Percentiles rank a stretch among this genome's conserved stretches.
Evolutionary conservation across 139 green algal genomes (phyloP).

Genomic region (Tetradesmus obliquus): DNA sequence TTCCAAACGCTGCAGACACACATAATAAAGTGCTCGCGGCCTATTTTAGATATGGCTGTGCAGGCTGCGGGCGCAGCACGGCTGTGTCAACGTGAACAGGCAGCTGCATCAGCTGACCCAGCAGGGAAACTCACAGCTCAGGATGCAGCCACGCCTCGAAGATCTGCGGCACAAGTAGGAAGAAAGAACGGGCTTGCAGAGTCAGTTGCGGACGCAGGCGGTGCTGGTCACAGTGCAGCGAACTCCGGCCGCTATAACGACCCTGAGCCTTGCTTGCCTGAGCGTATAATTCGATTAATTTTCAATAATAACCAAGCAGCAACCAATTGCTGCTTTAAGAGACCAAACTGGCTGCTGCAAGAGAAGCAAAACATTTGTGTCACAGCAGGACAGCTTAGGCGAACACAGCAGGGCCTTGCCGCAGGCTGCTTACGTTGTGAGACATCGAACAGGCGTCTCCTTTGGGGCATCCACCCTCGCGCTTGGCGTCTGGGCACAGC

Average conservation of each 20-base stretch:
- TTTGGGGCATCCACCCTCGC: conserved; percentile 50
- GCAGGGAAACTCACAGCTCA: background rate
- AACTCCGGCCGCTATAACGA: too few relatives aligned
- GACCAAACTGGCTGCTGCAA: too few relatives aligned
- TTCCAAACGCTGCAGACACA: too few relatives aligned
- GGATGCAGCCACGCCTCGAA: conserved; percentile 9
- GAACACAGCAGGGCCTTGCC: background rate
- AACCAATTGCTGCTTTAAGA: too few relatives aligned
- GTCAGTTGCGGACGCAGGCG: too few relatives aligned
- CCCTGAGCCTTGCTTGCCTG: too few relatives aligned
- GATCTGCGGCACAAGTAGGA: conserved; percentile 34
- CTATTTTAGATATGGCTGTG: too few relatives aligned
- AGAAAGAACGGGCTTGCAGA: too few relatives aligned
- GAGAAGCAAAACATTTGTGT: too few relatives aligned
- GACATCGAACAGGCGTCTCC: conserved; percentile 52
- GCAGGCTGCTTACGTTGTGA: conserved; percentile 73
- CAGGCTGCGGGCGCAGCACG: background rate
- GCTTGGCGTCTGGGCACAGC: conserved; percentile 33
- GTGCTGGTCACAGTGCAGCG: background rate
- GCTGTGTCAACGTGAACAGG: background rate
- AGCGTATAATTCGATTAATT: background rate
- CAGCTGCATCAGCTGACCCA: background rate
- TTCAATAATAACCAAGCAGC: background rate
- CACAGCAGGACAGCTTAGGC: too few relatives aligned
- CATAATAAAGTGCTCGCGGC: too few relatives aligned